Base-by-base conservation (phyloP, 2,329 filamentous ascomycete species). In the Podosphaera aphanis region DNA sequence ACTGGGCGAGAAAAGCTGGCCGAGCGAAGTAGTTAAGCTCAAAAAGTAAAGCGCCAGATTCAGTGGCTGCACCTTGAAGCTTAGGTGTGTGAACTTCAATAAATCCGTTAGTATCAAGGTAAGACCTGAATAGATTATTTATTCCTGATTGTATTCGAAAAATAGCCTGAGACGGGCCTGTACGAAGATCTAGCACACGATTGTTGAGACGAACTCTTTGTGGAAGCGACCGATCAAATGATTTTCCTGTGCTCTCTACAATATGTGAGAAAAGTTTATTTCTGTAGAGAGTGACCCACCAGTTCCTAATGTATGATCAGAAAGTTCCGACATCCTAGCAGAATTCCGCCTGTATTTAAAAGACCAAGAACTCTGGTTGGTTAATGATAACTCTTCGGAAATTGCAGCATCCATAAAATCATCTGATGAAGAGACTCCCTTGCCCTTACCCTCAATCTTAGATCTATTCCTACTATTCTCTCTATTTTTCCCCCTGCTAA, bases 31-130 rank as follows among this genome's bases (percentile, higher is more conserved):
- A 94, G 57, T 90, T 82, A 43, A 93, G 74, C 59, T 83, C 77
- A 68, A 94, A 94, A 4, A 94, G 86, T 51, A 83, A 84, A 13
- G 86, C 79, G 41, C 86, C 86, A 41, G 83, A 93, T 61, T 94
- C 86, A 0, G 86, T 93, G 1, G 86, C 86, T 11, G 81, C 78
- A 1, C 83, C 83, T 65, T 93, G 84, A 38, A 94, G 67, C 63
- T 93, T 94, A 2, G 86, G 86, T 0, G 84, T 93, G 59, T 93
- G 84, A 49, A 94, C 93, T 62, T 94, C 86, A 48, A 93, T 79
- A 59, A 94, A 94, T 15, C 76, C 79, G 50, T 79, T 68, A 2
- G 70, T 67, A 52, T 88, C 80, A 0, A 94, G 70, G 2, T 79
- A 75, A 8, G 70, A 63, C 43, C 86, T 80, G 69, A 93, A 94